Conservation (phyloP, 116 monocot species). For the Dioscorea cayenensis region DNA sequence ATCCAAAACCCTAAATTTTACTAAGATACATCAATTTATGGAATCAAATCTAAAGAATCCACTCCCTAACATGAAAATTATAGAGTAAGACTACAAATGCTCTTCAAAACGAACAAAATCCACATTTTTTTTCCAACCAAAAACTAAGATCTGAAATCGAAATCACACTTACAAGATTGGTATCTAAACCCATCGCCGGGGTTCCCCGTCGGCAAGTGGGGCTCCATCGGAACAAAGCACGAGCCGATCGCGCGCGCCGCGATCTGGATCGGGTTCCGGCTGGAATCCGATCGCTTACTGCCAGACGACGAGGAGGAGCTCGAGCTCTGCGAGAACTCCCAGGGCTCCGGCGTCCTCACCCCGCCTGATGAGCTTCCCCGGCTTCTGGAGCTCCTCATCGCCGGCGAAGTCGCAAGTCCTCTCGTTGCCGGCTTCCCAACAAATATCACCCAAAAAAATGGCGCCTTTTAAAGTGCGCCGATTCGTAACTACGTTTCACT, state of each 20-base stretch:
- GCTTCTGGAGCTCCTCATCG: slow-evolving; percentile 5
- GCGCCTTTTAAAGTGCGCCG: background rate
- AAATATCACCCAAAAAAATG: background rate
- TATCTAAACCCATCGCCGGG: slow-evolving; percentile 7
- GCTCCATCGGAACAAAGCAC: slow-evolving; percentile 23
- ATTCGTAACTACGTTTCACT: no score
- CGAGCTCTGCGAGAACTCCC: slow-evolving; percentile 19
- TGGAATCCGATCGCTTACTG: background rate
- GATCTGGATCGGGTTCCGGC: slow-evolving; percentile 11
- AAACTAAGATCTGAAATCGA: background rate
- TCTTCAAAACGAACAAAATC: background rate
- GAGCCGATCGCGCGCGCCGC: slow-evolving; percentile 9
- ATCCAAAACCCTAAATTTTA: no score
- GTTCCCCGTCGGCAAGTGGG: background rate
- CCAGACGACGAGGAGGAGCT: slow-evolving; percentile 19
- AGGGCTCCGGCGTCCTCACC: slow-evolving; percentile 7
- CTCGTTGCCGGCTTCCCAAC: background rate
- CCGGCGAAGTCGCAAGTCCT: background rate
- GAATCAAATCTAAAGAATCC: background rate
- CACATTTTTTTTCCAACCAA: background rate
- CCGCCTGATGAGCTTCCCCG: background rate
- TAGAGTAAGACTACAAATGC: background rate
- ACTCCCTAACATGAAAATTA: background rate
- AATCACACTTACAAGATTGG: background rate
- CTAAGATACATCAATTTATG: background rate